Percentiles rank a stretch among this genome's conserved stretches.
phyloP scores from a whole-genome alignment of 2,329 filamentous ascomycete genomes.

The Westerdykella sp. region DNA sequence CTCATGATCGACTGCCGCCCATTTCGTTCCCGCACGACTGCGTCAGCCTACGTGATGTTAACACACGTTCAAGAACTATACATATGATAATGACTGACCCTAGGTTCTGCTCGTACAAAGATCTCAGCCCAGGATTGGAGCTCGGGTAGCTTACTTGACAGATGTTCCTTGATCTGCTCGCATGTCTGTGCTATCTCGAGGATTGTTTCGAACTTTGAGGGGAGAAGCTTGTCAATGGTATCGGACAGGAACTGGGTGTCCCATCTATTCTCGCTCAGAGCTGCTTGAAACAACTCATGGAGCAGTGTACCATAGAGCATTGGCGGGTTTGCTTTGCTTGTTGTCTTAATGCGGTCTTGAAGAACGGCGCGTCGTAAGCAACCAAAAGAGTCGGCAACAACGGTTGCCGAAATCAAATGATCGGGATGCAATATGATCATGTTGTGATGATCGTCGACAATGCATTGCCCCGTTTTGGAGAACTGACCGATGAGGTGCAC shows the following conservation, averaged over 20 bases:
- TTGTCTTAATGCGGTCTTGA: slow-evolving; percentile 90
- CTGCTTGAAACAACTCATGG: slow-evolving; percentile 92
- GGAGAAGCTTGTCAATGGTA: slow-evolving; percentile 63
- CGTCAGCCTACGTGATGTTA: slow-evolving; percentile 51
- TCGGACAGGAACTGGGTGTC: slow-evolving; percentile 59
- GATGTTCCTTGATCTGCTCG: slow-evolving; percentile 67
- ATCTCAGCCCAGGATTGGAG: slow-evolving; percentile 75
- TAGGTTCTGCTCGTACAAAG: slow-evolving; percentile 69
- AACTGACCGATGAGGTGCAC: slow-evolving; percentile 84
- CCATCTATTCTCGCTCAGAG: slow-evolving; percentile 78
- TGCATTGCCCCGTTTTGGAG: slow-evolving; percentile 61
- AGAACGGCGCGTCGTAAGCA: slow-evolving; percentile 87
- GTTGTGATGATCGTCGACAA: slow-evolving; percentile 75
- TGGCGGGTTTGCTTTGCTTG: slow-evolving; percentile 69
- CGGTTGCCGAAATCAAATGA: slow-evolving; percentile 88
- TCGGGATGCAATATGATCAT: slow-evolving; percentile 92
- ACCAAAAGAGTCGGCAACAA: slow-evolving; percentile 91
- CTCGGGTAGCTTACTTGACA: slow-evolving; percentile 76
- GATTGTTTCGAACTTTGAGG: slow-evolving; percentile 77
- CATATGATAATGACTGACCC: slow-evolving; percentile 42
- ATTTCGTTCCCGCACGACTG: slow-evolving; percentile 71
- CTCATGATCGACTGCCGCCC: slow-evolving; percentile 72
- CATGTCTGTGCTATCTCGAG: slow-evolving; percentile 78
- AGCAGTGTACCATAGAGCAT: slow-evolving; percentile 90
- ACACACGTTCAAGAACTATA: slow-evolving; percentile 1